Evolutionary conservation across 176 grass and related monocot genomes (phyloP), one percentile per base, ranked within the genome.

Genomic region (Thalia dealbata): DNA sequence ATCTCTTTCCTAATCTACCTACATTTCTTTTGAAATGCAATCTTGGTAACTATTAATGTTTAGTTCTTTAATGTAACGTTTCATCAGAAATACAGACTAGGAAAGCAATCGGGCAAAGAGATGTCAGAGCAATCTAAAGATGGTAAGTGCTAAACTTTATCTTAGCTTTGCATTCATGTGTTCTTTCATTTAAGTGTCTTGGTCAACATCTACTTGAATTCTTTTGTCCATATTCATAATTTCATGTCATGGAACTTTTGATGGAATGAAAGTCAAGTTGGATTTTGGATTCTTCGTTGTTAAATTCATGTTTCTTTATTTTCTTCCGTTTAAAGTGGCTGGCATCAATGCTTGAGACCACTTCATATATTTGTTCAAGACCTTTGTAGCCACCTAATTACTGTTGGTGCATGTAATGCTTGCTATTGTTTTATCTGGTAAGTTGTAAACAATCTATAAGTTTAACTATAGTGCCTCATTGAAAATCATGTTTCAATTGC

Each of bases 21-120:
- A 48, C 64, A 22, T n/a, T n/a, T 58, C 54, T 58, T 58, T 13
- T 52, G 28, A 26, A 67, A 30, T n/a, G 15, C n/a, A 75, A 58
- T 45, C 55, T 81, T 28, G 73, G 44, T 68, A 35, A 46, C 51
- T 67, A 70, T 18, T 68, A 55, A 44, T 67, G 30, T 44, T 76
- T 69, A 69, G 28, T 71, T 32, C 14, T 61, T 61, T 43, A 61
- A 44, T 58, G 18, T 16, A 48, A 48, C 11, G 11, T n/a, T 42
- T 45, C 69, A 77, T 11, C 84, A 96, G 92, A 96, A 96, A 81
- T 96, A 96, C 69, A 87, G 92, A 83, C 78, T 96, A 69, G 92
- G 92, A 14, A 96, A 96, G 81, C 92, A 91, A 77, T 85, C 92
- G 46, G 92, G 86, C 54, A 96, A 91, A 76, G 92, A 96, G 63